phyloP scores from a whole-genome alignment of 345 rosid genomes.

The Physaria fendleri region DNA sequence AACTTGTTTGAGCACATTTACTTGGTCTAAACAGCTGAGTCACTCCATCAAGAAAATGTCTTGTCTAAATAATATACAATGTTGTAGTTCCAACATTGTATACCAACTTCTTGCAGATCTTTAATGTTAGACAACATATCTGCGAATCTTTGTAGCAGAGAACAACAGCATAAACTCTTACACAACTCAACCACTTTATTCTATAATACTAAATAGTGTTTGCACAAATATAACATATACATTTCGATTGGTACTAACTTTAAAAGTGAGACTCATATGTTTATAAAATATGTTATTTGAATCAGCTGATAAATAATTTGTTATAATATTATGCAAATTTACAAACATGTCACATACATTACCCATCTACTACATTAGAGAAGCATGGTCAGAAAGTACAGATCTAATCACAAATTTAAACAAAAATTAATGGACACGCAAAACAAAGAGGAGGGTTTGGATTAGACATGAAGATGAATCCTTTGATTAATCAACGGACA shows the following conservation, averaged over 20 bases:
- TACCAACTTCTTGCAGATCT: not conserved
- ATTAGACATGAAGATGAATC: conserved; percentile 17
- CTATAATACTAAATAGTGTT: not conserved
- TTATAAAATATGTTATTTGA: not conserved
- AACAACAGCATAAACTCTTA: conserved; percentile 1
- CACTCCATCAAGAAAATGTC: not conserved
- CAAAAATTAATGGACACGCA: conserved; percentile 22
- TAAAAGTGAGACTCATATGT: not conserved
- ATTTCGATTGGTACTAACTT: not conserved
- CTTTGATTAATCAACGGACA: conserved; percentile 16
- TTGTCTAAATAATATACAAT: not conserved
- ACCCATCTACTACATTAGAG: not conserved
- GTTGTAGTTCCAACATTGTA: not conserved
- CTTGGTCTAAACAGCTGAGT: not conserved
- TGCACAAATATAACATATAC: not conserved
- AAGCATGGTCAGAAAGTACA: conserved; percentile 12
- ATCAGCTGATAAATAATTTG: too few species aligned
- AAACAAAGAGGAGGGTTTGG: conserved; percentile 13
- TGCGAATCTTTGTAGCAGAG: conserved; percentile 6
- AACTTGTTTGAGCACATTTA: not conserved
- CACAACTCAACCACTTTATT: not conserved
- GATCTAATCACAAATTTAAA: conserved; percentile 1
- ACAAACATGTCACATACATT: not conserved
- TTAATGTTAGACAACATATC: not conserved
- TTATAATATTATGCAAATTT: too few species aligned